Evolutionary conservation across 352 stramenopile genomes (phyloP).

Genomic region (Pythium folliculosum): DNA sequence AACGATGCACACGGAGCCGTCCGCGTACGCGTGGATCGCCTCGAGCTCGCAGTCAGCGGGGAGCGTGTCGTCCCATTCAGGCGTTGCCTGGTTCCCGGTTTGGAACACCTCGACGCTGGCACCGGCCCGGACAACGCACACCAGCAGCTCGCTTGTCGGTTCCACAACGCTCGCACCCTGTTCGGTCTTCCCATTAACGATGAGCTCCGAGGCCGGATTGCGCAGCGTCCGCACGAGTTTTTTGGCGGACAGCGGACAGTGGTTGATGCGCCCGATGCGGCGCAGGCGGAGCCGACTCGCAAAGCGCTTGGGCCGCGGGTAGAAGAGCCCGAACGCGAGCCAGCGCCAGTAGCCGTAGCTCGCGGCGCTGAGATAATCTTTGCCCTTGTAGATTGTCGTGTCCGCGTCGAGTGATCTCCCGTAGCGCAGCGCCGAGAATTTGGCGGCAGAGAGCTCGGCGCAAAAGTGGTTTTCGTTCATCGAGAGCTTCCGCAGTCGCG

Average conservation of each 20-base stretch:
- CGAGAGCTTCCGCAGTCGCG: constrained; percentile 4
- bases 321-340: constrained; percentile 27
- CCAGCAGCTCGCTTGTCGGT: constrained; percentile 6
- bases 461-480: constrained; percentile 2
- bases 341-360: constrained; percentile 16
- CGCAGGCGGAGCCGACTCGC: constrained; percentile 2
- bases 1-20: constrained; percentile 16
- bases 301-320: constrained; percentile 23
- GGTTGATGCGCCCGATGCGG: neutral
- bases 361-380: neutral
- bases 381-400: neutral
- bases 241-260: neutral
- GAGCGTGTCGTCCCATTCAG: constrained; percentile 9
- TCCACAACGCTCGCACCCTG: neutral
- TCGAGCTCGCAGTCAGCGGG: constrained; percentile 10
- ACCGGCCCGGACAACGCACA: constrained; percentile 7
- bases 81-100: neutral
- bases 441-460: neutral
- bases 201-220: constrained; percentile 13
- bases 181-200: neutral
- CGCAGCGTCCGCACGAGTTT: constrained; percentile 2
- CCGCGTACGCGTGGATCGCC: constrained; percentile 15
- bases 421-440: constrained; percentile 19
- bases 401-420: constrained; percentile 9
- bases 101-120: constrained; percentile 13